Percentiles rank a stretch among this genome's conserved stretches.
Conservation (phyloP, 2,329 filamentous ascomycete genomes). For the Penicillium oxalicum region DNA sequence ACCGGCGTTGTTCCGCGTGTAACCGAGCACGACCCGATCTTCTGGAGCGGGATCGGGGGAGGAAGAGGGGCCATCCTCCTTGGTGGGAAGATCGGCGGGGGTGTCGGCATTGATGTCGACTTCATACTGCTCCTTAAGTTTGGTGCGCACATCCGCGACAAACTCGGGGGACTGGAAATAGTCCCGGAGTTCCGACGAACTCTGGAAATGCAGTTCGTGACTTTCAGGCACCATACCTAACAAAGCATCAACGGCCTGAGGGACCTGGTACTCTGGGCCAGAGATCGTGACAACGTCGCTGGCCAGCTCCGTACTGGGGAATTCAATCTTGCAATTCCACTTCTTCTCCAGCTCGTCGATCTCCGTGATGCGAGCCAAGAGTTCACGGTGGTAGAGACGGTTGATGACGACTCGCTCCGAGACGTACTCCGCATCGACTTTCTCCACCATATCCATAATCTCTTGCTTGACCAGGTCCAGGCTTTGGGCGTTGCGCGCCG, state of each 20-base stretch:
- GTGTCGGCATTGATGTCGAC: conserved; percentile 73
- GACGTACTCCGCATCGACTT: conserved; percentile 93
- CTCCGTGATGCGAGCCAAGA: conserved; percentile 79
- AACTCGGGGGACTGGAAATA: conserved; percentile 81
- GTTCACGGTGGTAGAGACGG: conserved; percentile 87
- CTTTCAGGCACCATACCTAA: conserved; percentile 96
- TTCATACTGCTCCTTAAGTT: conserved; percentile 85
- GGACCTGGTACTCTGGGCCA: conserved; percentile 96
- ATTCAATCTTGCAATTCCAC: conserved; percentile 99
- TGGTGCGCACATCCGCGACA: conserved; percentile 68
- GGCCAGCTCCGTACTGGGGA: conserved; percentile 93
- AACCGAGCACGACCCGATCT: conserved; percentile 63
- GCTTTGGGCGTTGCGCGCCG: conserved; percentile 93
- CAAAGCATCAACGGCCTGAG: conserved; percentile 92
- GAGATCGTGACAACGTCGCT: conserved; percentile 95
- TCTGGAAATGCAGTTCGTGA: conserved; percentile 81
- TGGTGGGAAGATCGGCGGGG: conserved; percentile 26
- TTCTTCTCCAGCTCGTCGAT: conserved; percentile 96
- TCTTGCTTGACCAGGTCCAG: conserved; percentile 96
- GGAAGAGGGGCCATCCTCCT: conserved; percentile 32
- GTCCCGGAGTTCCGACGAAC: conserved; percentile 67
- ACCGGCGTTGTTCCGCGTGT: conserved; percentile 95
- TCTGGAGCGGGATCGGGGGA: conserved; percentile 45
- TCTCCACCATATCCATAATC: conserved; percentile 99
- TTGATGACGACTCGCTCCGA: conserved; percentile 91